Evolutionary conservation across 2,329 filamentous ascomycete species (phyloP).

Genomic region (Colletotrichum tanaceti): DNA sequence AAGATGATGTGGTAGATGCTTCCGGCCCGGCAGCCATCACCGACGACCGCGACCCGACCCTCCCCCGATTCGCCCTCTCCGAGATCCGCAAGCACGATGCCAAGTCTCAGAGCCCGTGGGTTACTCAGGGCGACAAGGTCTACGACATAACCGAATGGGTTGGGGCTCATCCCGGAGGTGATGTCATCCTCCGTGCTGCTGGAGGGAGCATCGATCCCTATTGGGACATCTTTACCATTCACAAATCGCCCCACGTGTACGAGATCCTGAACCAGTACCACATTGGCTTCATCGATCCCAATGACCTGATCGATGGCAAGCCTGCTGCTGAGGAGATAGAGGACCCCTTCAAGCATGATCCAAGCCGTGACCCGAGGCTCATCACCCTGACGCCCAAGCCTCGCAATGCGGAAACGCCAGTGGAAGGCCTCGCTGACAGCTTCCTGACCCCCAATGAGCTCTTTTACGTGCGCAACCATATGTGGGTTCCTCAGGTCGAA

Average conservation of each 20-base stretch:
- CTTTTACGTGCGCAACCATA: slow-evolving; percentile 64
- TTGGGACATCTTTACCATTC: slow-evolving; percentile 78
- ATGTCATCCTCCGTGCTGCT: slow-evolving; percentile 74
- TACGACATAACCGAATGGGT: slow-evolving; percentile 80
- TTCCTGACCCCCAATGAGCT: slow-evolving; percentile 64
- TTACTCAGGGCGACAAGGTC: slow-evolving; percentile 71
- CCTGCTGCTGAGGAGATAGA: slow-evolving; percentile 66
- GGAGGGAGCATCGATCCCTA: slow-evolving; percentile 74
- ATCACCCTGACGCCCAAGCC: slow-evolving; percentile 65
- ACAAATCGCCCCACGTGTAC: slow-evolving; percentile 72
- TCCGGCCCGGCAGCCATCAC: slow-evolving; percentile 27
- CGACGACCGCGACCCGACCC: slow-evolving; percentile 53
- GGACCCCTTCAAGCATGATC: slow-evolving; percentile 69
- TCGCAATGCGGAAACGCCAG: slow-evolving; percentile 71
- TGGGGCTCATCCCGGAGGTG: slow-evolving; percentile 72
- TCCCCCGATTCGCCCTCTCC: slow-evolving; percentile 62
- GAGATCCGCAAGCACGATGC: slow-evolving; percentile 66
- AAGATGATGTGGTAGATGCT: slow-evolving; percentile 21
- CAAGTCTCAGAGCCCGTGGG: slow-evolving; percentile 68
- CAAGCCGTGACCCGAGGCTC: slow-evolving; percentile 62
- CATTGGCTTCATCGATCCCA: slow-evolving; percentile 69
- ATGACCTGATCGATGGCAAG: slow-evolving; percentile 68
- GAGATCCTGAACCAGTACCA: slow-evolving; percentile 74
- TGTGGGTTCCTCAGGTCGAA: slow-evolving; percentile 68
- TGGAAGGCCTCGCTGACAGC: slow-evolving; percentile 56